Conservation (phyloP, 1,139 yeast genomes). For the Chernovozyma aurita region DNA sequence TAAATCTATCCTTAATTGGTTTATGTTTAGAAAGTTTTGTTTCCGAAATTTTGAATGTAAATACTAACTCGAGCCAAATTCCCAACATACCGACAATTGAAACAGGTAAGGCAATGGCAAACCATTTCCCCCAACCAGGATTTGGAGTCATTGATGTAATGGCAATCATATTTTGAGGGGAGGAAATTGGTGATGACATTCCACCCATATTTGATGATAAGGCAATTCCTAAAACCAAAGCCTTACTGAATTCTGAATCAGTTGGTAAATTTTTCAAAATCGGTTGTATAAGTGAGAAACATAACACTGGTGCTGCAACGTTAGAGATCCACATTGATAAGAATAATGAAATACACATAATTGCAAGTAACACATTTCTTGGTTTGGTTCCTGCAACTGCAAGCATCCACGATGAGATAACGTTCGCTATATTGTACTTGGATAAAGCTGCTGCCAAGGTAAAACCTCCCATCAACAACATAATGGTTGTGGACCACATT, state of each 20-base stretch:
- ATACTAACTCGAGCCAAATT: slow-evolving; percentile 67
- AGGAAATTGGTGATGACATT: slow-evolving; percentile 93
- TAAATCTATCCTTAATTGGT: slow-evolving; percentile 68
- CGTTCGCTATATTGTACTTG: slow-evolving; percentile 83
- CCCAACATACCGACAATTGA: slow-evolving; percentile 55
- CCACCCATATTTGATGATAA: slow-evolving; percentile 91
- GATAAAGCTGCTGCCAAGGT: slow-evolving; percentile 92
- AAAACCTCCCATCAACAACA: slow-evolving; percentile 87
- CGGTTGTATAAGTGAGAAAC: slow-evolving; percentile 88
- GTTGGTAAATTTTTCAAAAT: slow-evolving; percentile 77
- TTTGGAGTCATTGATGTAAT: slow-evolving; percentile 81
- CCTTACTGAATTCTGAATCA: slow-evolving; percentile 72
- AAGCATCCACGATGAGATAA: slow-evolving; percentile 74
- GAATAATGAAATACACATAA: slow-evolving; percentile 81
- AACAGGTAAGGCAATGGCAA: slow-evolving; percentile 79
- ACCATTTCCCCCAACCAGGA: slow-evolving; percentile 97
- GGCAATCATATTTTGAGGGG: slow-evolving; percentile 92
- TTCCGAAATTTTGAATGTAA: slow-evolving; percentile 58
- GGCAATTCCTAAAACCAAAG: slow-evolving; percentile 85
- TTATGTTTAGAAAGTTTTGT: slow-evolving; percentile 49
- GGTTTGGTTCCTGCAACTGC: slow-evolving; percentile 87
- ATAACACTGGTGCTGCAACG: slow-evolving; percentile 93
- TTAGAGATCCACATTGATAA: slow-evolving; percentile 95
- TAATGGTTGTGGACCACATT: slow-evolving; percentile 94
- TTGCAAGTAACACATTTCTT: slow-evolving; percentile 63